phyloP scores from a whole-genome alignment of 2,329 filamentous ascomycete species.

The Mycosphaerella sp. region DNA sequence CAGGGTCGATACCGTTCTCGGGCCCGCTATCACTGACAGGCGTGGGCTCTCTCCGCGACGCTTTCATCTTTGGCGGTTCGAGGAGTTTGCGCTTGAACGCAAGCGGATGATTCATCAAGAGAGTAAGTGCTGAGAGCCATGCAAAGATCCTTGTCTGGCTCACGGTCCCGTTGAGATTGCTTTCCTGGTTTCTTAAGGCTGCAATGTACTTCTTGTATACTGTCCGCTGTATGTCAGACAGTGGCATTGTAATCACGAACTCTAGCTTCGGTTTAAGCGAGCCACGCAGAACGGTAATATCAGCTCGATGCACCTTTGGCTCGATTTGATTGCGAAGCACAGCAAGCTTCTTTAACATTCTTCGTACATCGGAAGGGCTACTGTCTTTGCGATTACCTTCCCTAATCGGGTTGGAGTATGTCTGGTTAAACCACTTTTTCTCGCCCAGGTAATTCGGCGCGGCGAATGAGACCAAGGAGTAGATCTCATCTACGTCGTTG shows the following conservation, averaged over 20 bases:
- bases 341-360: slow-evolving; percentile 59
- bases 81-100: slow-evolving; percentile 48
- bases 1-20: slow-evolving; percentile 19
- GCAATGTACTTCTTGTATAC: slow-evolving; percentile 55
- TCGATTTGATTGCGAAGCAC: slow-evolving; percentile 65
- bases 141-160: slow-evolving; percentile 41
- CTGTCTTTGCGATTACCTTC: slow-evolving; percentile 65
- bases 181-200: slow-evolving; percentile 37
- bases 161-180: not conserved
- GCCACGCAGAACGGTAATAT: slow-evolving; percentile 59
- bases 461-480: slow-evolving; percentile 82
- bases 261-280: slow-evolving; percentile 71
- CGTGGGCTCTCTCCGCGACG: slow-evolving; percentile 2
- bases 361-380: slow-evolving; percentile 48
- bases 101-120: slow-evolving; percentile 55
- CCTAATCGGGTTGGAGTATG: slow-evolving; percentile 69
- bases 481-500: slow-evolving; percentile 80
- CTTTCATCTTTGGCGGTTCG: slow-evolving; percentile 30
- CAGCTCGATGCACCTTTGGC: slow-evolving; percentile 72
- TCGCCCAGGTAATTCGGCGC: slow-evolving; percentile 71
- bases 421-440: slow-evolving; percentile 58
- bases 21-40: slow-evolving; percentile 13
- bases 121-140: slow-evolving; percentile 49
- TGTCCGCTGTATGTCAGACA: slow-evolving; percentile 58
- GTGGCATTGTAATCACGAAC: slow-evolving; percentile 68